A percentile compares a stretch with the other conserved stretches of the same genome.
These are phyloP conservation scores for Heritiera fomes DNA, from an alignment of 345 rosid species.

Conservation along the genomic window DNA sequence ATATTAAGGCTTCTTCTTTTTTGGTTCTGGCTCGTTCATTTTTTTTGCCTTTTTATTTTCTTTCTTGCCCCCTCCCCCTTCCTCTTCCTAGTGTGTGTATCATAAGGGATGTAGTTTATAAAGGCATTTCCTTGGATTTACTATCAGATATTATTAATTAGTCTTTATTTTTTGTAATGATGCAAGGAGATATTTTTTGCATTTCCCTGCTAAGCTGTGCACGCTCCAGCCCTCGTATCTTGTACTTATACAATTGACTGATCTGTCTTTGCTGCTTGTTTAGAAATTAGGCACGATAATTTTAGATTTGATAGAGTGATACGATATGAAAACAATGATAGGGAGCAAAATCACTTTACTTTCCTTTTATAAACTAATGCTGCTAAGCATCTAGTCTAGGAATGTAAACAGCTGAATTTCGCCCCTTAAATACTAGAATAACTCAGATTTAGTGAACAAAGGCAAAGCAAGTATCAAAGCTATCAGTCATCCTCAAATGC, in stretches of 20 bases:
- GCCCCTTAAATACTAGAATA: background rate
- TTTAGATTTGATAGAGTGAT: no score
- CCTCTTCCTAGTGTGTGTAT: conserved; percentile 37
- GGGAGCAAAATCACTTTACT: no score
- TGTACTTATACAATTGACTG: no score
- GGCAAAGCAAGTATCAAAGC: no score
- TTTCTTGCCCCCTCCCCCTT: background rate
- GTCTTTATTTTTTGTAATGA: conserved; percentile 26
- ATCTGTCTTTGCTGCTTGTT: no score
- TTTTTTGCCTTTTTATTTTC: background rate
- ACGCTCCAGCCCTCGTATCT: background rate
- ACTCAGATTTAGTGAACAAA: background rate
- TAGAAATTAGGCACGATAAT: no score
- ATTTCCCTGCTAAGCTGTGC: background rate
- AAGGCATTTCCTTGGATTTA: conserved; percentile 30
- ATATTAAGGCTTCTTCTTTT: conserved; percentile 23
- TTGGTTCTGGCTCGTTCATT: conserved; percentile 19
- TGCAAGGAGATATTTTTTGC: conserved; percentile 23
- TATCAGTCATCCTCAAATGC: conserved; percentile 73
- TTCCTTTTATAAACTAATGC: no score
- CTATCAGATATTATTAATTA: conserved; percentile 24
- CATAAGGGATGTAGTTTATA: conserved; percentile 42
- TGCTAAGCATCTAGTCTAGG: background rate
- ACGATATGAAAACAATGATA: no score
- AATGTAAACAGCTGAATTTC: background rate